These are phyloP conservation scores for Xylariales sp. DNA, from an alignment of 2,329 filamentous ascomycete species.

Conservation along the genomic window DNA sequence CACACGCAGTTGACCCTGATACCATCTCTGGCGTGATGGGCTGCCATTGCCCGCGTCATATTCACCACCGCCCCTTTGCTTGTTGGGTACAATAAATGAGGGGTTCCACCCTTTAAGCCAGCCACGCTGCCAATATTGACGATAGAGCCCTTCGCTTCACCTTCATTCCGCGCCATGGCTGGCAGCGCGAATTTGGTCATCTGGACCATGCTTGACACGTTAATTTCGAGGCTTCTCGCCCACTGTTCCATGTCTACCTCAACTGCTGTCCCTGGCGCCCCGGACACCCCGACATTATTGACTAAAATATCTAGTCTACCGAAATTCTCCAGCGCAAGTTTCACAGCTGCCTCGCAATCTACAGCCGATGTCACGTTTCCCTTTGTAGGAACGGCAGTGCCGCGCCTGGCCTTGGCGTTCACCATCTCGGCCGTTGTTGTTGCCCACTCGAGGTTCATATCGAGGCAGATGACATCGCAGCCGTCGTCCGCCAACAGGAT, in stretches of 20 bases:
- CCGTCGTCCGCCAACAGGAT: constrained; percentile 57
- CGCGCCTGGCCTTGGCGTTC: constrained; percentile 26
- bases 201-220: constrained; percentile 61
- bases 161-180: constrained; percentile 50
- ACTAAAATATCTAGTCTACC: constrained; percentile 58
- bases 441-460: constrained; percentile 45
- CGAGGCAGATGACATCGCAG: constrained; percentile 54
- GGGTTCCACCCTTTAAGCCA: constrained; percentile 43
- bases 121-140: constrained; percentile 62
- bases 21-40: constrained; percentile 39
- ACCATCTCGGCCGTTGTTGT: constrained; percentile 51
- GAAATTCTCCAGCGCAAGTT: constrained; percentile 40
- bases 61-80: constrained; percentile 45
- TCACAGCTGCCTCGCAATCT: constrained; percentile 44
- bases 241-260: constrained; percentile 57
- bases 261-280: constrained; percentile 53
- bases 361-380: constrained; percentile 50
- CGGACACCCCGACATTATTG: constrained; percentile 60
- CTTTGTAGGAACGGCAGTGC: constrained; percentile 35
- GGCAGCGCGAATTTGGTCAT: constrained; percentile 60
- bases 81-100: constrained; percentile 41
- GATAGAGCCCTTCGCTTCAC: constrained; percentile 44
- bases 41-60: constrained; percentile 49
- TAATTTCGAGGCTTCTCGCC: constrained; percentile 53
- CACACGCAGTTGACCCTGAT: constrained; percentile 48